phyloP scores from a whole-genome alignment of 2,329 filamentous ascomycete genomes.

The Cadophora gregata region DNA sequence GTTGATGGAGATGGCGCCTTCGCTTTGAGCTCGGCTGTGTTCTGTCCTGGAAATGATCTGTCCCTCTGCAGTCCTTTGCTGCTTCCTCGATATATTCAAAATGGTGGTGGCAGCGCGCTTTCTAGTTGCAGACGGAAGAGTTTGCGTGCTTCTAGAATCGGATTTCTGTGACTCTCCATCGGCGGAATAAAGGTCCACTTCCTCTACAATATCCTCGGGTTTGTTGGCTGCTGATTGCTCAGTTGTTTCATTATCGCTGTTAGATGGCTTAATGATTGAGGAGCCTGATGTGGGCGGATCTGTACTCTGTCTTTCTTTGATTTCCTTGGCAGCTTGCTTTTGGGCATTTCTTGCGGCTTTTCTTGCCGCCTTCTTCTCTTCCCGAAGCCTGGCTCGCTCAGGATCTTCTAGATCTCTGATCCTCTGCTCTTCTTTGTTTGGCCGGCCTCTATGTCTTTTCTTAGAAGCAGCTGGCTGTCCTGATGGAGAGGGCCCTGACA shows the following conservation, averaged over 20 bases:
- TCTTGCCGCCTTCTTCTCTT: neutral
- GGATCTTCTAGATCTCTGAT: neutral
- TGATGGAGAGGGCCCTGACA: too few species aligned
- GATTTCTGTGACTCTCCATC: neutral
- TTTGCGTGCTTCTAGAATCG: neutral
- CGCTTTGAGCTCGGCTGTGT: neutral
- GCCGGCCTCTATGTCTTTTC: neutral
- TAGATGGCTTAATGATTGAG: neutral
- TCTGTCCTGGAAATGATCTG: neutral
- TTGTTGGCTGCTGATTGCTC: neutral
- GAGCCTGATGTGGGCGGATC: neutral
- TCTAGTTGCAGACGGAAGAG: neutral
- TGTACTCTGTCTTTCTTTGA: neutral
- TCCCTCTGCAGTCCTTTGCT: neutral
- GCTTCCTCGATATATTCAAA: neutral
- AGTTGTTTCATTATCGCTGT: neutral
- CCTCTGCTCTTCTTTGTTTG: neutral
- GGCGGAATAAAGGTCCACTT: neutral
- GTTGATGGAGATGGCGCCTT: neutral
- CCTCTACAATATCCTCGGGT: neutral
- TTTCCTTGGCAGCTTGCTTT: neutral
- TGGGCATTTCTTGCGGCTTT: neutral
- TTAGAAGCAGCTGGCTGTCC: neutral
- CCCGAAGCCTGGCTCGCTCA: neutral
- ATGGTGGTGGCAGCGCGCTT: neutral